Evolutionary conservation across 164 flowering plant genomes (phyloP), one percentile per base, ranked within the genome.

Genomic region (Magnolia officinalis): DNA sequence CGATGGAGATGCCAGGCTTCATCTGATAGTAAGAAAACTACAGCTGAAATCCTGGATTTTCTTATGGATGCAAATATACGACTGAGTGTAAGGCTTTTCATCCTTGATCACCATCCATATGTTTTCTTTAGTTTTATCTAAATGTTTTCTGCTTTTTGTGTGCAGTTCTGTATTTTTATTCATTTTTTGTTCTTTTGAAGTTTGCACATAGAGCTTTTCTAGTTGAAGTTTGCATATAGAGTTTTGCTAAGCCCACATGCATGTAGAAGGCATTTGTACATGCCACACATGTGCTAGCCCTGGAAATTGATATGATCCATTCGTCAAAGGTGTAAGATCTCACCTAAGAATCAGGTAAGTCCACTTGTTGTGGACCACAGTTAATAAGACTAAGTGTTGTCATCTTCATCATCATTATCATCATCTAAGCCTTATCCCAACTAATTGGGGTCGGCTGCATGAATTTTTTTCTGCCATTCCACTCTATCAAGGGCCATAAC

Each of bases 1-100:
- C 84, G 98, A 71, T 95, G 99, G 99, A 93, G 91, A 81, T 93
- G 92, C 81, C 81, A 83, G 69, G 91, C 88, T 2, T 85, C 98
- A 2, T 77, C 85, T 29, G 79, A 92, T 79, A 78, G 82, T 76
- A 90, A 86, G 85, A 84, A 82, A 78, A 86, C 86, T 63, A 92
- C 91, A 0, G 76, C 86, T 20, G 90, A 72, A 51, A 85, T 92
- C 74, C 76, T 96, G 87, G 96, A 92, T 82, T 96, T 93, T 78
- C 91, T 96, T 24, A 87, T 96, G 96, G 97, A 90, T 81, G 91
- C 93, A 55, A 93, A 95, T 76, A 90, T 89, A 72, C 84, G 88
- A 71, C 84, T 93, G 31, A 96, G 98, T 84, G 99, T 95, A 85
- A 86, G 93, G 13, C 21, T 29, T 24, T 5, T 51, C 51, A 7